Evolutionary conservation across 2,329 filamentous ascomycete genomes (phyloP).

Genomic region (Aspergillus vadensis): DNA sequence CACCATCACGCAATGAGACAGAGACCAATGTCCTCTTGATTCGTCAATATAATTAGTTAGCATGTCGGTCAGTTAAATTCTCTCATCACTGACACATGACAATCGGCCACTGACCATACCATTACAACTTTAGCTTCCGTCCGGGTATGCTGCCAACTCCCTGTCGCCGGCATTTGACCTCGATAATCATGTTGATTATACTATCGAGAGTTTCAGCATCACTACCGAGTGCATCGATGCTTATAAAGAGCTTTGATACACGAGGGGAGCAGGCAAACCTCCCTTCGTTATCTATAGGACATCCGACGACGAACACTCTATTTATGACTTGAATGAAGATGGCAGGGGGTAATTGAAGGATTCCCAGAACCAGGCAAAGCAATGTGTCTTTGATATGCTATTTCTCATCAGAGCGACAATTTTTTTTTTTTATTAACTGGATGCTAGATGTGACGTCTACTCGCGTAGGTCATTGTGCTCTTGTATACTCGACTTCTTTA

Average conservation of each 20-base stretch:
- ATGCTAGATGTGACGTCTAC: constrained; percentile 14
- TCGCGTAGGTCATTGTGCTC: not conserved
- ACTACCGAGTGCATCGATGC: constrained; percentile 7
- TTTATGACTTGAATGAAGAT: constrained; percentile 18
- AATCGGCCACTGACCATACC: not conserved
- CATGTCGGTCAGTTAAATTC: not conserved
- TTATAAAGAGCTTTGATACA: constrained; percentile 10
- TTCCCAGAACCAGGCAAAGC: not conserved
- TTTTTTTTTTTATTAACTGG: constrained; percentile 20
- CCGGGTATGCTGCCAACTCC: not conserved
- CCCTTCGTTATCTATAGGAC: constrained; percentile 18
- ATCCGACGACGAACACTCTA: constrained; percentile 11
- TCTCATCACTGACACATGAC: not conserved
- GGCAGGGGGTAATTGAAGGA: constrained; percentile 8
- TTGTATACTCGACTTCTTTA: too few relatives aligned
- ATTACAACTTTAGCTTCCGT: not conserved
- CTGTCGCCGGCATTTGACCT: not conserved
- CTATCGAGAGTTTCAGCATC: constrained; percentile 1
- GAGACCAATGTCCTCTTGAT: too few relatives aligned
- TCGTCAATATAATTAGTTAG: too few relatives aligned
- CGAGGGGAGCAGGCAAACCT: constrained; percentile 6
- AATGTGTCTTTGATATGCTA: not conserved
- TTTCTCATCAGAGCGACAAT: not conserved
- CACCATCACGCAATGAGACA: too few relatives aligned
- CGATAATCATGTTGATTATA: not conserved